A percentile compares a stretch with the other conserved stretches of the same genome.
Conservation (phyloP, 257 asterid genomes). For the Rubia yunnanensis region DNA sequence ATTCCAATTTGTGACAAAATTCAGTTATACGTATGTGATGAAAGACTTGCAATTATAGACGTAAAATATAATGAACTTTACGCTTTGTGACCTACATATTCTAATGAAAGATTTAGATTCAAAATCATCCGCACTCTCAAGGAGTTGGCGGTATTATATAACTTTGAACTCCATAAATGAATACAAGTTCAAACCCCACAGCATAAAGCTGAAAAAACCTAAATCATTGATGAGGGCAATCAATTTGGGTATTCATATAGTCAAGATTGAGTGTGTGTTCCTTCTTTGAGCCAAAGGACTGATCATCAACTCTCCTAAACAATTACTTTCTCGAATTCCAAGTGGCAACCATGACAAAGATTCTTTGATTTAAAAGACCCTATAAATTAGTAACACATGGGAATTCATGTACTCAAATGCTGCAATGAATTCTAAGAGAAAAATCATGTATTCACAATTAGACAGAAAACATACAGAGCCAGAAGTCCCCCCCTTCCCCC, state of each 20-base stretch:
- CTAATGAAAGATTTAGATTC: background rate
- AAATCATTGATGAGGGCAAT: background rate
- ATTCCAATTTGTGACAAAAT: background rate
- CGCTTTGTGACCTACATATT: background rate
- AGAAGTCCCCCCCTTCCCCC: background rate
- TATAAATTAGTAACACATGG: background rate
- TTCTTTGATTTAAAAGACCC: background rate
- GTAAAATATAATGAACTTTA: too few species aligned
- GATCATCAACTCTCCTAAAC: background rate
- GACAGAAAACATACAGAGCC: background rate
- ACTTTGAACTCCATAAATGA: background rate
- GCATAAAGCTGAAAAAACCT: background rate
- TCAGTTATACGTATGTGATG: background rate
- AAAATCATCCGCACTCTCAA: background rate
- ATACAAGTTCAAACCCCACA: background rate
- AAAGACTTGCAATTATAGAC: background rate
- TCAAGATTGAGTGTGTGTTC: background rate
- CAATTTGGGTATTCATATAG: background rate
- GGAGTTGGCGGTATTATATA: background rate
- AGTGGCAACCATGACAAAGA: background rate
- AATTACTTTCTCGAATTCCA: background rate
- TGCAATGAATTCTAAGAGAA: background rate
- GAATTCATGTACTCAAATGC: background rate
- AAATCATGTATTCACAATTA: background rate
- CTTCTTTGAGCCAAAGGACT: background rate